Evolutionary conservation across 768 basidiomycete species (phyloP).

Genomic region (Tulasnella sp.): DNA sequence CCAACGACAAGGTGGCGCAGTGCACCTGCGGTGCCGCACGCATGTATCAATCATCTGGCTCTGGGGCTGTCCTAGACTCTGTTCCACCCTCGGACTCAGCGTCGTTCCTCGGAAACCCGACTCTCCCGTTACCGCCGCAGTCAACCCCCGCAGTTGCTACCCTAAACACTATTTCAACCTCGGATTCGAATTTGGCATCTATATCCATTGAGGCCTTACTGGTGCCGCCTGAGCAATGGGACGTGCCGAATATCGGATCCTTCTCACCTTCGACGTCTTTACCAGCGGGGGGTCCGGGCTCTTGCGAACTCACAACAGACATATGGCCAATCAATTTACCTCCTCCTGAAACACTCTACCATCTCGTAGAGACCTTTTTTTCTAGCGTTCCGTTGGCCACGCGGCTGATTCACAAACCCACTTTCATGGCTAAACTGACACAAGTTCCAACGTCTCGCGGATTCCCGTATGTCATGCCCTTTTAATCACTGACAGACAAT

Average conservation of each 20-base stretch:
- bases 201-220: neutral
- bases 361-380: conserved; percentile 35
- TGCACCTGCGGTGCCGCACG: conserved; percentile 1
- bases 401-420: conserved; percentile 33
- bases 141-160: neutral
- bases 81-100: neutral
- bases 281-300: neutral
- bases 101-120: neutral
- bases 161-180: no score
- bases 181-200: no score
- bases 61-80: neutral
- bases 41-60: neutral
- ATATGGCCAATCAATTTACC: conserved; percentile 28
- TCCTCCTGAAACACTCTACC: conserved; percentile 24
- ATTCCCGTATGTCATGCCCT: conserved; percentile 9
- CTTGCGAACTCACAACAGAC: conserved; percentile 9
- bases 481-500: neutral
- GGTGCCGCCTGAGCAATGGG: neutral
- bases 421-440: conserved; percentile 27
- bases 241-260: neutral
- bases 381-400: conserved; percentile 25
- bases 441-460: conserved; percentile 24
- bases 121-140: neutral
- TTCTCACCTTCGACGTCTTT: neutral
- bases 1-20: neutral